phyloP scores from a whole-genome alignment of 306 rosid genomes.

The Cucumis hystrix region DNA sequence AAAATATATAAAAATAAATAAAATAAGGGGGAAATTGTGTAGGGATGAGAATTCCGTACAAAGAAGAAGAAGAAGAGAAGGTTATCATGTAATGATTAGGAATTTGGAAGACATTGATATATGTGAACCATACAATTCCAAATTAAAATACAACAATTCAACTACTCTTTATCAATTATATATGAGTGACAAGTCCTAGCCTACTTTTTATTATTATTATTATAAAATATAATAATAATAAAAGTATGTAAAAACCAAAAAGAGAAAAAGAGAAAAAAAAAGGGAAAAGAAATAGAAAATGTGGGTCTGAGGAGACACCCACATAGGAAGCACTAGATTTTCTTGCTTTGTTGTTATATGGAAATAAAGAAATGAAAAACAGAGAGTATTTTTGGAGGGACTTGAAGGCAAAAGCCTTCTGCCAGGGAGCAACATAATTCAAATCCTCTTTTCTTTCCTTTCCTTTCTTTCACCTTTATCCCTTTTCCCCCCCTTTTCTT shows the following conservation, averaged over 20 bases:
- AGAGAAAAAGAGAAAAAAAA: not conserved
- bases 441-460: not conserved
- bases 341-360: not conserved
- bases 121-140: not conserved
- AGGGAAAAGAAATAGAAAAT: not conserved
- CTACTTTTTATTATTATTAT: not conserved
- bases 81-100: not conserved
- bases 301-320: not conserved
- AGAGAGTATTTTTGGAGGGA: constrained; percentile 2
- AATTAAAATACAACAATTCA: not conserved
- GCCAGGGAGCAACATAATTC: not conserved
- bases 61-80: not conserved
- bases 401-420: not conserved
- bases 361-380: not conserved
- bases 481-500: too few relatives aligned
- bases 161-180: not conserved
- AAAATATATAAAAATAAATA: not conserved
- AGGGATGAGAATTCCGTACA: not conserved
- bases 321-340: constrained; percentile 1
- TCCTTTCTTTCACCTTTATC: not conserved
- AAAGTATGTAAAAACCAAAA: not conserved
- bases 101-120: not conserved
- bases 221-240: not conserved
- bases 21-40: not conserved
- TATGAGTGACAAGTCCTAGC: not conserved